These are phyloP conservation scores for Pyrus hybrid DNA, from an alignment of 331 rosid species.

Conservation along the genomic window DNA sequence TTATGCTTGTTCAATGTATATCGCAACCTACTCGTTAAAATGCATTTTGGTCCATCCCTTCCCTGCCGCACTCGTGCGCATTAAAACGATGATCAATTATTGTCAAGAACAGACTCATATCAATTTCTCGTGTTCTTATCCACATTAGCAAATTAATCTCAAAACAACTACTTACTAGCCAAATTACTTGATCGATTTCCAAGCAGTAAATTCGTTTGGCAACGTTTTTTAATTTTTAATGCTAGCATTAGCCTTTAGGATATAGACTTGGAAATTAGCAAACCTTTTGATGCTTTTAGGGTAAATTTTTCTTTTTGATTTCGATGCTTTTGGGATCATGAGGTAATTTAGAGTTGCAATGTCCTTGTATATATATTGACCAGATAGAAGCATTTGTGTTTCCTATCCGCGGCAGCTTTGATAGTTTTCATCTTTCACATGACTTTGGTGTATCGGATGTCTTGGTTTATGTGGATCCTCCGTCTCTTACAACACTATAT, in stretches of 20 bases:
- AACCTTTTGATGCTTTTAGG: background rate
- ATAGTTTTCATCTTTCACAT: too few species aligned
- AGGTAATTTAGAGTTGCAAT: too few species aligned
- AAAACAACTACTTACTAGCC: background rate
- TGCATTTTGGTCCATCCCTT: slow-evolving; percentile 8
- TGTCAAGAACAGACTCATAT: background rate
- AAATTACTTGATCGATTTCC: background rate
- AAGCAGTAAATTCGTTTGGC: background rate
- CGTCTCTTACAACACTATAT: too few species aligned
- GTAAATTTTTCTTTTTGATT: too few species aligned
- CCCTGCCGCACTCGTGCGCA: slow-evolving; percentile 7
- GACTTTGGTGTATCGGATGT: too few species aligned
- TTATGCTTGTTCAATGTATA: background rate
- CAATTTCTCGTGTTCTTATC: background rate
- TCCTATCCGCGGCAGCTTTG: too few species aligned
- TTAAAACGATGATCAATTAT: background rate
- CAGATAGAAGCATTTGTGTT: too few species aligned
- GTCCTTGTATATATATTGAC: too few species aligned
- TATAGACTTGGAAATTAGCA: background rate
- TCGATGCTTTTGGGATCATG: too few species aligned
- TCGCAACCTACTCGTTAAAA: background rate
- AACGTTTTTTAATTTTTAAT: background rate
- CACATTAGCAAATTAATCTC: background rate
- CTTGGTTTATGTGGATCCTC: too few species aligned
- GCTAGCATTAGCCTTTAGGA: background rate